Evolutionary conservation across 2,329 filamentous ascomycete species (phyloP), one percentile per base, ranked within the genome.

Genomic region (Paecilomyces dactylethromorphus): DNA sequence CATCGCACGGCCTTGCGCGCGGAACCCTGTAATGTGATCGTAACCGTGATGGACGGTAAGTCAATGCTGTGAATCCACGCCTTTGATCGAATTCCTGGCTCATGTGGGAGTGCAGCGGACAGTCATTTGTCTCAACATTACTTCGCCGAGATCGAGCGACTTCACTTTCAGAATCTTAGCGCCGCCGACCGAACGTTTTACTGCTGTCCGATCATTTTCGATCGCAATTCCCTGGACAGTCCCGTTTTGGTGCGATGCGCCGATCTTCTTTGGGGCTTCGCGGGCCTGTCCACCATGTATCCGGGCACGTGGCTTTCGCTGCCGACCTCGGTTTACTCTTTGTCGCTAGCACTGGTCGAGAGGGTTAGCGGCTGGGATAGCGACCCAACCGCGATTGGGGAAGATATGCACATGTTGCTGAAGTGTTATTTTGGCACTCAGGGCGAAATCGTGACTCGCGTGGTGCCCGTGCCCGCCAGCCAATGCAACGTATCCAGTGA

Each of bases 341-440:
- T 90, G 0, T 84, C 87, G 1, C 80, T 91, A 49, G 80, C 83
- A 53, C 75, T 91, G 15, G 82, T 87, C 49, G 87, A 89, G 65
- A 81, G 83, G 29, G 87, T 89, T 31, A 86, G 86, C 10, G 88
- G 88, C 26, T 91, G 87, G 88, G 88, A 90, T 68, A 83, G 84
- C 57, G 86, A 84, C 56, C 80, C 84, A 1, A 87, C 89, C 61
- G 87, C 88, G 21, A 90, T 91, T 64, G 88, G 88, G 51, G 88
- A 91, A 72, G 88, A 90, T 68, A 74, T 90, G 67, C 88, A 91
- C 76, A 90, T 90, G 88, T 88, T 88, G 68, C 79, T 90, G 62
- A 90, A 90, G 78, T 90, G 87, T 71, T 90, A 90, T 76, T 90
- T 90, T 63, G 85, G 87, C 0, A 81, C 89, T 18, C 88, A 87